Evolutionary conservation across 768 basidiomycete species (phyloP).

Genomic region (Boletus reticuloceps): DNA sequence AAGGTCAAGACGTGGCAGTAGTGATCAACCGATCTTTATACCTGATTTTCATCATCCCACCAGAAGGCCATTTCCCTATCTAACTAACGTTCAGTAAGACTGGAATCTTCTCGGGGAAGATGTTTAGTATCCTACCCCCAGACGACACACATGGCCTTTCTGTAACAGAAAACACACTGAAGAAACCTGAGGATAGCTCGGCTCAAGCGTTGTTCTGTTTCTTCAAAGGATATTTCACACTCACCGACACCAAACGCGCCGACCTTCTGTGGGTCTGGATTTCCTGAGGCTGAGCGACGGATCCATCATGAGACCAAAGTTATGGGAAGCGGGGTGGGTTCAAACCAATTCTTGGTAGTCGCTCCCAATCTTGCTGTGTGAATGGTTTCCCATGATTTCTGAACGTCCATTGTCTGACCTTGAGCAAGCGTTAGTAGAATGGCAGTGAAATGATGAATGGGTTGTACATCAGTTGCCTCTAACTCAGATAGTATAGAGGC

Average conservation of each 20-base stretch:
- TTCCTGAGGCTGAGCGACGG: neutral
- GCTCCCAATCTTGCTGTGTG: conserved; percentile 20
- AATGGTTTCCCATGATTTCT: neutral
- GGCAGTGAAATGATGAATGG: neutral
- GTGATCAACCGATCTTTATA: neutral
- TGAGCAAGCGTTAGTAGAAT: neutral
- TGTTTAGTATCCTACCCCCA: neutral
- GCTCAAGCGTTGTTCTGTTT: neutral
- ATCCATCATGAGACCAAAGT: neutral
- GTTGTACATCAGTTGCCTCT: neutral
- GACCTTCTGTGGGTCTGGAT: neutral
- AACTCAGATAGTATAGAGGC: neutral
- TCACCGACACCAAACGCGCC: conserved; percentile 1
- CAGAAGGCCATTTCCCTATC: neutral
- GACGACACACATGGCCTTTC: neutral
- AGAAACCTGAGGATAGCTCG: conserved; percentile 46
- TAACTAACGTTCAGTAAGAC: neutral
- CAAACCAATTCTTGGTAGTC: neutral
- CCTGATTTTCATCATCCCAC: neutral
- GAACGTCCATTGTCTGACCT: neutral
- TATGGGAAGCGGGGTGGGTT: neutral
- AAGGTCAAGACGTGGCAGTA: neutral
- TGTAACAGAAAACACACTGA: conserved; percentile 78
- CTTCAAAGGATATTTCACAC: neutral
- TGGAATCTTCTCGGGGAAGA: neutral